These are phyloP conservation scores for Aspergillus pseudonomiae DNA, from an alignment of 2,329 filamentous ascomycete genomes.

Conservation along the genomic window DNA sequence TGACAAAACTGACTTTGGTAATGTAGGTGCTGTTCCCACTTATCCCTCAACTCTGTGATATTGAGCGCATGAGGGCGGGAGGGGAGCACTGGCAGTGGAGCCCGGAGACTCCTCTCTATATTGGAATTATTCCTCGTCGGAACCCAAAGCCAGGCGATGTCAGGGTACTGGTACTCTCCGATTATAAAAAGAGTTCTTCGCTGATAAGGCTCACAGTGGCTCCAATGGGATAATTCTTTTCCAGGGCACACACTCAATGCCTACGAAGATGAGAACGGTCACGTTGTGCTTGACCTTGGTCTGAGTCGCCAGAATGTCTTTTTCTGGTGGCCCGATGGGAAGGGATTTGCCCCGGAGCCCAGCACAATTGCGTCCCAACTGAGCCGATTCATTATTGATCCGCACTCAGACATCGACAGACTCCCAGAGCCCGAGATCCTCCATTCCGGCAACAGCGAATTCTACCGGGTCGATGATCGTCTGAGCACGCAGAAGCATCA, in stretches of 20 bases:
- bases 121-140: constrained; percentile 31
- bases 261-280: constrained; percentile 33
- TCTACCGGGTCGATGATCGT: constrained; percentile 55
- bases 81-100: constrained; percentile 47
- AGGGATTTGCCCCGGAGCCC: constrained; percentile 39
- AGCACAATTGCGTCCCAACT: constrained; percentile 28
- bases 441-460: constrained; percentile 48
- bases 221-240: constrained; percentile 38
- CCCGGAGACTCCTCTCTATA: constrained; percentile 32
- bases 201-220: constrained; percentile 36
- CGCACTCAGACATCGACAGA: constrained; percentile 10
- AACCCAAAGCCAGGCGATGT: constrained; percentile 35
- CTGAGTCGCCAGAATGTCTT: constrained; percentile 47
- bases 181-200: too few relatives aligned
- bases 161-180: constrained; percentile 20
- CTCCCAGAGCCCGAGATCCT: constrained; percentile 26
- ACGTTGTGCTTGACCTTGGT: constrained; percentile 36
- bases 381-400: constrained; percentile 30
- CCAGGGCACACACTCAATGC: constrained; percentile 43
- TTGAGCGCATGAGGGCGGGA: constrained; percentile 43
- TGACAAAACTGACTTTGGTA: too few relatives aligned
- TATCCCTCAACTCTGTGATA: constrained; percentile 38
- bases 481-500: constrained; percentile 39
- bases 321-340: constrained; percentile 46
- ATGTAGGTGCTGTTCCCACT: constrained; percentile 31